phyloP scores from a whole-genome alignment of 441 rosid genomes.

The Syzygium malaccense region DNA sequence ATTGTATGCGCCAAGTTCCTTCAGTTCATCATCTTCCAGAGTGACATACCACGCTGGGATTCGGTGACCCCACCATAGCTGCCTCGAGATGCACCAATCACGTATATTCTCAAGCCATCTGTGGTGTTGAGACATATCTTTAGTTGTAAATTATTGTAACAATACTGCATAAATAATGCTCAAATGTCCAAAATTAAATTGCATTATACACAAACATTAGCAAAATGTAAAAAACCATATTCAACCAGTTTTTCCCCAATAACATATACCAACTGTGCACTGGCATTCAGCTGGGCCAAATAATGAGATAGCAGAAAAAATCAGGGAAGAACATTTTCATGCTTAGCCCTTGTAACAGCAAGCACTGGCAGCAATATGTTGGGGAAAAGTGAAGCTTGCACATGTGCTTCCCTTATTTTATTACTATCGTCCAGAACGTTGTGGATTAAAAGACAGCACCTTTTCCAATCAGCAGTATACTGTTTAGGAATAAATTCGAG shows the following conservation, averaged over 20 bases:
- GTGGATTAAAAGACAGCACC: conserved; percentile 16
- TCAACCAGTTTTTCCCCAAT: background rate
- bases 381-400: background rate
- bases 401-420: background rate
- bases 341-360: background rate
- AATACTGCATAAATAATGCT: background rate
- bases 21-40: conserved; percentile 61
- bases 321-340: background rate
- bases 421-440: background rate
- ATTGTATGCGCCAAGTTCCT: conserved; percentile 65
- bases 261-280: background rate
- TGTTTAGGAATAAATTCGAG: conserved; percentile 85
- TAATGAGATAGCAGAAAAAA: background rate
- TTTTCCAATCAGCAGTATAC: conserved; percentile 71
- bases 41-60: conserved; percentile 92
- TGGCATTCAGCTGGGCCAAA: background rate
- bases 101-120: conserved; percentile 98
- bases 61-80: conserved; percentile 98
- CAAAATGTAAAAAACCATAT: background rate
- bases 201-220: background rate
- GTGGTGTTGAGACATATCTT: background rate
- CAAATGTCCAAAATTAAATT: background rate
- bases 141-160: background rate
- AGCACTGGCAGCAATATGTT: background rate
- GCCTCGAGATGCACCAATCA: conserved; percentile 97